Percentiles rank a stretch among this genome's conserved stretches.
Conservation (phyloP, 2,329 filamentous ascomycete species). For the Penicillium janthinellum region DNA sequence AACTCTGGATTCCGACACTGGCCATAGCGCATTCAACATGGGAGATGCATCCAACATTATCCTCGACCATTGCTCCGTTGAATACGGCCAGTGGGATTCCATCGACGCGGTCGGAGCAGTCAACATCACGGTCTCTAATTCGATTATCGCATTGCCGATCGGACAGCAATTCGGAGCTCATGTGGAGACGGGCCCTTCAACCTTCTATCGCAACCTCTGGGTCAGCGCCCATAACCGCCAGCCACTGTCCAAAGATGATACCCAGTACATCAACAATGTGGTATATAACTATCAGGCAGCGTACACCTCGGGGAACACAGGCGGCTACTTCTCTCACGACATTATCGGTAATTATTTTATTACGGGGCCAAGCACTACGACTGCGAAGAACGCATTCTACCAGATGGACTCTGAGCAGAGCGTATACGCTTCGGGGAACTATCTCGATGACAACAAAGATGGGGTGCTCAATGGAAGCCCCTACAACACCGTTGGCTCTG, state of each 20-base stretch:
- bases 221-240: background rate
- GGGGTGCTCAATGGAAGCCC: background rate
- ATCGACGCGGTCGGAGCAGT: background rate
- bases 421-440: background rate
- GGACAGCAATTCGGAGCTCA: background rate
- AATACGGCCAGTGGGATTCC: slow-evolving; percentile 1
- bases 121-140: slow-evolving; percentile 1
- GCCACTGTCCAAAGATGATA: background rate
- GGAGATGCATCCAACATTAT: background rate
- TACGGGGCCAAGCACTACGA: background rate
- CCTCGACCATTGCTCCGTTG: background rate
- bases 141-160: background rate
- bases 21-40: slow-evolving; percentile 1
- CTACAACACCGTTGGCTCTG: background rate
- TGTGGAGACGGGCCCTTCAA: background rate
- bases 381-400: background rate
- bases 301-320: background rate
- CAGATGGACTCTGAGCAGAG: background rate
- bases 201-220: background rate
- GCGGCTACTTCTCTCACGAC: background rate
- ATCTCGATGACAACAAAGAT: background rate
- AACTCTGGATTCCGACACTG: background rate
- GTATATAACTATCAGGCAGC: background rate
- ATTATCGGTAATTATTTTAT: slow-evolving; percentile 2
- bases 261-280: background rate